Evolutionary conservation across 2,329 filamentous ascomycete genomes (phyloP).

Genomic region (Talaromyces sp.): DNA sequence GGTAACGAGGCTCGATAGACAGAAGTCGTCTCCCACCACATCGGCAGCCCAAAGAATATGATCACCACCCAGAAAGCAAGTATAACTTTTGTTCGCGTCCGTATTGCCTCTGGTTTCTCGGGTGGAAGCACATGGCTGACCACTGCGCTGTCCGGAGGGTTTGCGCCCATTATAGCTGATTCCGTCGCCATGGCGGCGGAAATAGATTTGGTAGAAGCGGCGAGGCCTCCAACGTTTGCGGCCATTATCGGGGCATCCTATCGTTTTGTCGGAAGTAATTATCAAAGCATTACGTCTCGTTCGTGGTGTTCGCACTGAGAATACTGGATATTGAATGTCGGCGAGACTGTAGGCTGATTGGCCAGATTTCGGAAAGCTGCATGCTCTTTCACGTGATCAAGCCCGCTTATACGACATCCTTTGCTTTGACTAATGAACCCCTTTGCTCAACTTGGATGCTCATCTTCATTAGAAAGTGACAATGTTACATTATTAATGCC

Average conservation of each 20-base stretch:
- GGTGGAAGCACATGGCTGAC: constrained; percentile 61
- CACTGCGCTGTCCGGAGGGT: constrained; percentile 26
- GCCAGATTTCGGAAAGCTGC: background rate
- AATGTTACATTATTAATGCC: background rate
- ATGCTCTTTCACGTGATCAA: background rate
- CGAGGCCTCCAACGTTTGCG: constrained; percentile 30
- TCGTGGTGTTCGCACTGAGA: background rate
- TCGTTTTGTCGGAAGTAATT: background rate
- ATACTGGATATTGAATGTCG: background rate
- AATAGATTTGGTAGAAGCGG: constrained; percentile 25
- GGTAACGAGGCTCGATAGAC: constrained; percentile 86
- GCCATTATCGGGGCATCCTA: constrained; percentile 38
- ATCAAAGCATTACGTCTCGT: background rate
- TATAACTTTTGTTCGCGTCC: constrained; percentile 70
- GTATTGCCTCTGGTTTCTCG: constrained; percentile 66
- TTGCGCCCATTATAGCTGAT: constrained; percentile 6
- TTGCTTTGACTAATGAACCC: background rate
- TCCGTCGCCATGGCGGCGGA: background rate
- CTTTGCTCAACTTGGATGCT: background rate
- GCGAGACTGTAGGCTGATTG: constrained; percentile 1
- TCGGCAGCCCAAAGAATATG: constrained; percentile 75
- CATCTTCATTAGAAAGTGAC: background rate
- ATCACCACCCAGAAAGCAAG: constrained; percentile 89
- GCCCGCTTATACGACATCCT: background rate
- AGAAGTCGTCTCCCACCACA: constrained; percentile 94